Evolutionary conservation across 345 rosid genomes (phyloP).

Genomic region (Chamaenerion angustifolium): DNA sequence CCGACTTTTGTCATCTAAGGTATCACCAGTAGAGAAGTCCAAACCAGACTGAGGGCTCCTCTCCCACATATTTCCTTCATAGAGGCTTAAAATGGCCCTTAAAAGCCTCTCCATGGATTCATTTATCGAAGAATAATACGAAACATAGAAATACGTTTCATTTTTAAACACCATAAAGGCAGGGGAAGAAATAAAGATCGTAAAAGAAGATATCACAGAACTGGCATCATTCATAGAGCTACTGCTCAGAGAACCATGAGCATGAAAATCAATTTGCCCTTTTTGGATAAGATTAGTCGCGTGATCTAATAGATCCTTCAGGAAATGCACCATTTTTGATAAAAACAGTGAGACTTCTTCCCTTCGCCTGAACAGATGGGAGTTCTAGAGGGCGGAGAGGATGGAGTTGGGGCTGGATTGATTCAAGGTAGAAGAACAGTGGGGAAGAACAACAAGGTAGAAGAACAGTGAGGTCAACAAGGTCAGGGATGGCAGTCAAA

Average conservation of each 20-base stretch:
- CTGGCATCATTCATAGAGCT: slow-evolving; percentile 26
- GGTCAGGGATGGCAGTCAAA: too few species aligned
- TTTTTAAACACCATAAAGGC: slow-evolving; percentile 30
- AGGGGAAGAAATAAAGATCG: slow-evolving; percentile 44
- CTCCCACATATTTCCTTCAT: slow-evolving; percentile 32
- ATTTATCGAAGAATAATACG: slow-evolving; percentile 22
- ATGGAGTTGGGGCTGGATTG: too few species aligned
- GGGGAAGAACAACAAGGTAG: too few species aligned
- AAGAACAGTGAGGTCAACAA: too few species aligned
- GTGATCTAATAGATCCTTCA: slow-evolving; percentile 46
- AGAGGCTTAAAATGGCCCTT: slow-evolving; percentile 36
- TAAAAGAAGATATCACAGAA: slow-evolving; percentile 41
- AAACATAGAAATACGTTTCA: slow-evolving; percentile 21
- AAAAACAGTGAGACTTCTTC: slow-evolving; percentile 40
- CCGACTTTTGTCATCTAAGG: slow-evolving; percentile 22
- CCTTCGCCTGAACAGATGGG: slow-evolving; percentile 46
- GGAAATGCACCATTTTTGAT: slow-evolving; percentile 34
- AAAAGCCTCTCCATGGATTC: slow-evolving; percentile 55
- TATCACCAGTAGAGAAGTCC: slow-evolving; percentile 18
- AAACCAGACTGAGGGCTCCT: slow-evolving; percentile 27
- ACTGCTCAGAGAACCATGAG: slow-evolving; percentile 36
- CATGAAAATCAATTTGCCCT: slow-evolving; percentile 24
- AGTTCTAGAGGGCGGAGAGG: too few species aligned
- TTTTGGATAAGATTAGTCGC: slow-evolving; percentile 31
- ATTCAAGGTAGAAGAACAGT: too few species aligned